Percentiles rank a stretch among this genome's conserved stretches.
Conservation (phyloP, 345 rosid genomes). For the Boechera stricta region DNA sequence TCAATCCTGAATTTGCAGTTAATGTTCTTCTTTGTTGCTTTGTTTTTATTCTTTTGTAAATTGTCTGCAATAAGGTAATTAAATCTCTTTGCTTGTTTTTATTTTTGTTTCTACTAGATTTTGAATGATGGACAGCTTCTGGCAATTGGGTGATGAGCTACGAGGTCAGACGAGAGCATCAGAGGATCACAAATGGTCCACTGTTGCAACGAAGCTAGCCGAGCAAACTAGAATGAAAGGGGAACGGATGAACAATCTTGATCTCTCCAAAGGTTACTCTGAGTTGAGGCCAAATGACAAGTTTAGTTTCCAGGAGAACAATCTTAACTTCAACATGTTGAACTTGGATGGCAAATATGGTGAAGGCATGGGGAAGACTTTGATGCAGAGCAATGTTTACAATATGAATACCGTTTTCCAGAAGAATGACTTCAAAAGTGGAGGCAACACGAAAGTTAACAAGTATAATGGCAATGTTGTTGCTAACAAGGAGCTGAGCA, state of each 20-base stretch:
- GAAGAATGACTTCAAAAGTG: slow-evolving; percentile 60
- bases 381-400: slow-evolving; percentile 60
- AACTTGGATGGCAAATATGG: slow-evolving; percentile 67
- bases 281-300: slow-evolving; percentile 72
- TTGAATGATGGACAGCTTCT: slow-evolving; percentile 60
- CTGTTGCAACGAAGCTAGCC: slow-evolving; percentile 88
- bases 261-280: slow-evolving; percentile 70
- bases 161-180: slow-evolving; percentile 84
- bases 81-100: not conserved
- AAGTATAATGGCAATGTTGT: slow-evolving; percentile 70
- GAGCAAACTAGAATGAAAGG: slow-evolving; percentile 85
- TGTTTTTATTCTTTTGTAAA: too few relatives aligned
- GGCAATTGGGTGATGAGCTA: slow-evolving; percentile 97
- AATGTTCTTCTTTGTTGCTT: too few relatives aligned
- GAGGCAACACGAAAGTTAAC: slow-evolving; percentile 56
- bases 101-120: slow-evolving; percentile 1
- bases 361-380: slow-evolving; percentile 61
- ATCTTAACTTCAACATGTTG: slow-evolving; percentile 81
- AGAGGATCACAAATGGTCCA: slow-evolving; percentile 87
- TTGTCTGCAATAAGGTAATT: not conserved
- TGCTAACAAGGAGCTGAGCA: slow-evolving; percentile 55
- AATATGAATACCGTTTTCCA: slow-evolving; percentile 74
- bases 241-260: slow-evolving; percentile 89
- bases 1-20: too few relatives aligned
- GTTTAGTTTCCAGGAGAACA: slow-evolving; percentile 79